A percentile compares a stretch with the other conserved stretches of the same genome.
These are phyloP conservation scores for Ogataea chonburiensis DNA, from an alignment of 805 yeast genomes.

Conservation along the genomic window DNA sequence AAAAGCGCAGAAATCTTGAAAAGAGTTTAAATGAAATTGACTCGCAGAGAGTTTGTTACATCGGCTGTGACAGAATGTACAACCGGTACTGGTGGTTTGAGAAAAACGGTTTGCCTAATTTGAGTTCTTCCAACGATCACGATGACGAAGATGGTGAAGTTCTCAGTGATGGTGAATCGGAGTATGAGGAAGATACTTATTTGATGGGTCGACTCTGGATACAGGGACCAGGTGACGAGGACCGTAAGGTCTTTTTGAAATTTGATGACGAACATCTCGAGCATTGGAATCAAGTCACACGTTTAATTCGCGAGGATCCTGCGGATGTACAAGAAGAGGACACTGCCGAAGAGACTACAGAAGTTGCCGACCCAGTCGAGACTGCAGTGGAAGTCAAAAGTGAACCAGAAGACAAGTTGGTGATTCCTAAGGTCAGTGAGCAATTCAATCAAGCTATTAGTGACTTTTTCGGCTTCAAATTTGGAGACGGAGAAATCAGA, in stretches of 20 bases:
- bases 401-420: neutral
- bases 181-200: constrained; percentile 55
- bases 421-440: neutral
- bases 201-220: constrained; percentile 43
- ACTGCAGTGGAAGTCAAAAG: constrained; percentile 6
- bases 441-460: constrained; percentile 29
- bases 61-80: constrained; percentile 81
- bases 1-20: constrained; percentile 54
- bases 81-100: constrained; percentile 98
- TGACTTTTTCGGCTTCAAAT: constrained; percentile 33
- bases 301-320: constrained; percentile 1
- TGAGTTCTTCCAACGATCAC: constrained; percentile 26
- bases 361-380: constrained; percentile 1
- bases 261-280: constrained; percentile 41
- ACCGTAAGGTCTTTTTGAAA: constrained; percentile 31
- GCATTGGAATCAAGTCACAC: constrained; percentile 22
- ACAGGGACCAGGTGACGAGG: constrained; percentile 75
- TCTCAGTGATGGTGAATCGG: constrained; percentile 40
- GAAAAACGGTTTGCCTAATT: constrained; percentile 69
- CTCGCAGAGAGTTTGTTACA: constrained; percentile 66
- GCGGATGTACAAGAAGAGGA: constrained; percentile 4
- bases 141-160: constrained; percentile 36
- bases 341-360: constrained; percentile 2
- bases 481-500: constrained; percentile 26
- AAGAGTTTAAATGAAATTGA: constrained; percentile 65